These are phyloP conservation scores for Ophiostoma montium DNA, from an alignment of 2,329 filamentous ascomycete genomes.

Conservation along the genomic window DNA sequence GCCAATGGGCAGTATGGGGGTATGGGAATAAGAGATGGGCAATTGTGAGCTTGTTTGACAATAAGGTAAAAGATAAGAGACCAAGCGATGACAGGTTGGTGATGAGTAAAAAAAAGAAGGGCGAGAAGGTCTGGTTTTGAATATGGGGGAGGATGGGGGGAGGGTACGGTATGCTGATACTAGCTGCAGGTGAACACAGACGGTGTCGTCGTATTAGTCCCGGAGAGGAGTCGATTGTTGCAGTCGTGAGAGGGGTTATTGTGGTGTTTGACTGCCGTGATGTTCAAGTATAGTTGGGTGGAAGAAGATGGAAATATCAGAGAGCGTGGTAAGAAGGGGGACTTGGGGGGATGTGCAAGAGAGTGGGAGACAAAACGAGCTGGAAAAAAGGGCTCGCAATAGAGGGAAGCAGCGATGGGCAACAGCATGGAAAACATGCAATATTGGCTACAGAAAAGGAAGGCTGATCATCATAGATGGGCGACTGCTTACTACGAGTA, in stretches of 20 bases:
- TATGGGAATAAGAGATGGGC: background rate
- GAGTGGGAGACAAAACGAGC: background rate
- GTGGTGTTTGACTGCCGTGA: too few species aligned
- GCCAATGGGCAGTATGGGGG: too few species aligned
- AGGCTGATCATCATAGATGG: background rate
- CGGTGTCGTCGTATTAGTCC: too few species aligned
- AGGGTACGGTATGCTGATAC: conserved; percentile 5
- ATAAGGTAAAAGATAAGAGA: conserved; percentile 21
- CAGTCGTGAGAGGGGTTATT: too few species aligned
- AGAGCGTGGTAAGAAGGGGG: too few species aligned
- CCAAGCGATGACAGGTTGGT: conserved; percentile 25
- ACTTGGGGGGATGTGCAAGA: too few species aligned
- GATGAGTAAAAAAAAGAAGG: conserved; percentile 27
- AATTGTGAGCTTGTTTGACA: conserved; percentile 11
- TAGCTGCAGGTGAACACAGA: background rate
- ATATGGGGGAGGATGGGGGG: conserved; percentile 18
- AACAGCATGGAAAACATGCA: background rate
- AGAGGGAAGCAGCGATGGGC: background rate
- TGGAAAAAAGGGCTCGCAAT: background rate
- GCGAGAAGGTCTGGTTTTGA: conserved; percentile 30
- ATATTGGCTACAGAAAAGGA: background rate
- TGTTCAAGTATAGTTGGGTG: too few species aligned
- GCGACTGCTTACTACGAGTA: too few species aligned
- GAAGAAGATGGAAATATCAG: too few species aligned
- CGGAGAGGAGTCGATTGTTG: too few species aligned